A percentile compares a stretch with the other conserved stretches of the same genome.
Evolutionary conservation across 2,329 filamentous ascomycete species (phyloP).

Genomic region (Fusarium solani-melongenae): DNA sequence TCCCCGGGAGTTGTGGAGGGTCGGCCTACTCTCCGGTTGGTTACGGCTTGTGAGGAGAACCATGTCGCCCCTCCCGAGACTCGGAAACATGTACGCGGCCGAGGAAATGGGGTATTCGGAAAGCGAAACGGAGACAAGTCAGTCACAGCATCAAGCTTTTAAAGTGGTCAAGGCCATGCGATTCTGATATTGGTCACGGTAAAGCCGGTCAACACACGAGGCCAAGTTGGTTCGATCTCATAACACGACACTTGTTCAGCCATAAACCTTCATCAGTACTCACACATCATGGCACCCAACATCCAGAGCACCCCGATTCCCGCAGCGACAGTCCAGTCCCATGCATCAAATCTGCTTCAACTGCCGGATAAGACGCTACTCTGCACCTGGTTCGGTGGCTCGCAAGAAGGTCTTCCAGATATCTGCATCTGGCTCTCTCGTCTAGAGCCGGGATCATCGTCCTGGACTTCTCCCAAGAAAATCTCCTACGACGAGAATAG

Average conservation of each 20-base stretch:
- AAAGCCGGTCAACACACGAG: not conserved
- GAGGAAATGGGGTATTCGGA: not conserved
- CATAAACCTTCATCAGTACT: not conserved
- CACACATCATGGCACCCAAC: constrained; percentile 5
- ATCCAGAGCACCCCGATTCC: constrained; percentile 45
- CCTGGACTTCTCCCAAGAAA: constrained; percentile 49
- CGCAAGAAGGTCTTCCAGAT: constrained; percentile 57
- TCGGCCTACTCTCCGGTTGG: constrained; percentile 32
- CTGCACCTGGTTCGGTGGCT: constrained; percentile 59
- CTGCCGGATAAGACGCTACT: constrained; percentile 54
- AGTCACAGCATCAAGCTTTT: not conserved
- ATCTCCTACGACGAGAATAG: constrained; percentile 52
- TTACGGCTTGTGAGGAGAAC: not conserved
- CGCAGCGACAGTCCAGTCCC: constrained; percentile 54
- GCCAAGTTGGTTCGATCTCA: not conserved
- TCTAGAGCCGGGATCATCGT: constrained; percentile 39
- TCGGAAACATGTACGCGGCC: constrained; percentile 4
- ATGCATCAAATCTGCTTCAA: constrained; percentile 57
- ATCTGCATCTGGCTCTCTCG: constrained; percentile 57
- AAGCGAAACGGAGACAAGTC: not conserved
- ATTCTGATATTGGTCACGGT: not conserved
- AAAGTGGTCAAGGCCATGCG: not conserved
- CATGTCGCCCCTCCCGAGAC: not conserved
- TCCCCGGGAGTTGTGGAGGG: not conserved
- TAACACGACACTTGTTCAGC: not conserved